These are phyloP conservation scores for Pseudohalonectria lignicola DNA, from an alignment of 2,329 filamentous ascomycete species.

Conservation along the genomic window DNA sequence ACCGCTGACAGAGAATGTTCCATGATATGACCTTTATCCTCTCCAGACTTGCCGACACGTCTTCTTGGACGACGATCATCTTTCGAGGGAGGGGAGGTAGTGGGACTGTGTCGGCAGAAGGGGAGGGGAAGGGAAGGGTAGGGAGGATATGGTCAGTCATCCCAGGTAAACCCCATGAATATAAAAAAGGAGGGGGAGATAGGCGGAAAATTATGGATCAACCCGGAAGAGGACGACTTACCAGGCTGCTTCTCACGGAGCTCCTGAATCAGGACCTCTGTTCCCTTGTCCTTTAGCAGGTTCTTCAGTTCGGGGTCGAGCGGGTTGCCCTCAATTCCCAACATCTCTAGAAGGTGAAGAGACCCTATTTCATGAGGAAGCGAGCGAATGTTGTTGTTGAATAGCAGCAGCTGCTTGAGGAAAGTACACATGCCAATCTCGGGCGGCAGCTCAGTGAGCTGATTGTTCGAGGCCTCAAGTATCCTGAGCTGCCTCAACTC, in stretches of 20 bases:
- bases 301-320: slow-evolving; percentile 66
- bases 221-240: slow-evolving; percentile 33
- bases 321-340: slow-evolving; percentile 89
- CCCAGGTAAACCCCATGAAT: neutral
- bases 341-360: slow-evolving; percentile 74
- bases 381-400: slow-evolving; percentile 78
- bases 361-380: slow-evolving; percentile 83
- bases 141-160: neutral
- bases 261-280: slow-evolving; percentile 70
- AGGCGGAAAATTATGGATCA: neutral
- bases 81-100: slow-evolving; percentile 66
- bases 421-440: slow-evolving; percentile 97
- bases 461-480: slow-evolving; percentile 83
- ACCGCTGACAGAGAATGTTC: slow-evolving; percentile 57
- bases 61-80: slow-evolving; percentile 67
- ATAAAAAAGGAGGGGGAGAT: neutral
- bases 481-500: slow-evolving; percentile 69
- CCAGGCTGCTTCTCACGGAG: slow-evolving; percentile 77
- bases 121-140: too few relatives aligned
- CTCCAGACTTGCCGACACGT: slow-evolving; percentile 47
- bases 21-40: slow-evolving; percentile 81
- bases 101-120: slow-evolving; percentile 50
- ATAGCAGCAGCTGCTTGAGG: slow-evolving; percentile 72
- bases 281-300: slow-evolving; percentile 78
- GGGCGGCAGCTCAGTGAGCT: slow-evolving; percentile 68